Base-by-base conservation (phyloP, 1,139 yeast genomes). In the Arxiozyma slooffiae region DNA sequence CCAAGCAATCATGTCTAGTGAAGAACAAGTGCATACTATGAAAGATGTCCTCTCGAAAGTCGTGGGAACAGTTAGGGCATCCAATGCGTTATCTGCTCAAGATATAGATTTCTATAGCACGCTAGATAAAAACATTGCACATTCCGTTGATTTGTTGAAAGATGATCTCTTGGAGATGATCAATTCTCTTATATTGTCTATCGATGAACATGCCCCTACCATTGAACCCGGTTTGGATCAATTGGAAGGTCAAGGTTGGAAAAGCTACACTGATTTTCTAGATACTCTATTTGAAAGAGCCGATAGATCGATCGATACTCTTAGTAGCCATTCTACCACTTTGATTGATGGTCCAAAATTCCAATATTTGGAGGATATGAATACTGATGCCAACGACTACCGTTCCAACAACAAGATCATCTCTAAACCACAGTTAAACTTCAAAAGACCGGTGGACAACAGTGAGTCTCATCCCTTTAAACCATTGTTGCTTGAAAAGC, bases 61-160 rank as follows among this genome's bases (percentile, higher is more conserved):
- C 3, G 73, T 79, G 48, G 73, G 73, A 24, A 73, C 84, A 1
- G 80, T 88, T 38, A 74, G 96, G 55, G 77, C 86, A 1, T 79
- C 96, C 0, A 72, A 84, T 6, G 79, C 85, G 1, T 69, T 92
- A 44, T 85, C 89, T 2, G 80, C 88, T 0, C 88, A 86, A 56
- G 98, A 92, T 70, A 77, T 89, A 24, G 77, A 76, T 44, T 92
- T 90, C 61, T 80, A 81, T 68, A 76, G 76, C 50, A 79, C 89
- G 44, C 66, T 89, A n/a, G 95, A 88, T 61, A 61, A 72, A 1
- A 62, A 67, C 0, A 64, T 85, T 30, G 71, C 77, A 6, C 53
- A 59, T 1, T 64, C 74, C 20, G 70, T 81, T 23, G 75, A 76
- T 36, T 59, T 61, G 1, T 67, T 79, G 2, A 73, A 82, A 1